Evolutionary conservation across 2,329 filamentous ascomycete species (phyloP), one percentile per base, ranked within the genome.

Genomic region (Fusarium sp.): DNA sequence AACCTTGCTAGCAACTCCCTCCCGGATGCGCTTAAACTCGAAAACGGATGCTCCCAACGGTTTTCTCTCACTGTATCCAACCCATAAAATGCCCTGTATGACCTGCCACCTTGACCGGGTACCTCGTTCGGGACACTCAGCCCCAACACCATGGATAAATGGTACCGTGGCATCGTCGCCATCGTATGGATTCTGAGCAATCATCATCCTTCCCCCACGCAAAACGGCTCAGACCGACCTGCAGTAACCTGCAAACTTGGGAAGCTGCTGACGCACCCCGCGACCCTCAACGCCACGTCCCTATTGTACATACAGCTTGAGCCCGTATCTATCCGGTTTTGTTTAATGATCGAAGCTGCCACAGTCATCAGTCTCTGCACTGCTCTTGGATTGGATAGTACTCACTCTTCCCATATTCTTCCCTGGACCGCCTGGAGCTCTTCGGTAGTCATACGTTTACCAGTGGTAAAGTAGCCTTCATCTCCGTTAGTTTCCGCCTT

Each of bases 371-470:
- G 76, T 66, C 57, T 66, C 21, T 21, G 51, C 55, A 63, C 48
- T 35, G 37, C 21, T 45, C 57, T 57, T 44, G 49, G 23, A 67
- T 39, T 59, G 49, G 25, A 68, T 37, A 27, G 33, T 27, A 77
- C 82, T 77, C 83, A 91, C 89, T 91, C 94, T 83, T 97, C 94
- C 95, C 95, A 98, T 75, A 94, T 93, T 74, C 95, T 89, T 70
- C 95, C 95, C 81, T 96, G 92, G 33, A 98, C 94, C 60, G 93
- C 91, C 74, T 91, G 86, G 71, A 98, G 87, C 82, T 98, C 95
- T 63, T 95, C 93, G 79, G 92, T 90, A 4, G 93, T 96, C 89
- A 97, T 94, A 76, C 94, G 89, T 83, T 96, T 94, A 56, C 95
- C 95, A 18, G 92, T 94, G 11, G 95, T 98, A 81, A 98, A 92